Base-by-base conservation (phyloP, 1,284 basidiomycete genomes). In the Cutaneotrichosporon dermatis region DNA sequence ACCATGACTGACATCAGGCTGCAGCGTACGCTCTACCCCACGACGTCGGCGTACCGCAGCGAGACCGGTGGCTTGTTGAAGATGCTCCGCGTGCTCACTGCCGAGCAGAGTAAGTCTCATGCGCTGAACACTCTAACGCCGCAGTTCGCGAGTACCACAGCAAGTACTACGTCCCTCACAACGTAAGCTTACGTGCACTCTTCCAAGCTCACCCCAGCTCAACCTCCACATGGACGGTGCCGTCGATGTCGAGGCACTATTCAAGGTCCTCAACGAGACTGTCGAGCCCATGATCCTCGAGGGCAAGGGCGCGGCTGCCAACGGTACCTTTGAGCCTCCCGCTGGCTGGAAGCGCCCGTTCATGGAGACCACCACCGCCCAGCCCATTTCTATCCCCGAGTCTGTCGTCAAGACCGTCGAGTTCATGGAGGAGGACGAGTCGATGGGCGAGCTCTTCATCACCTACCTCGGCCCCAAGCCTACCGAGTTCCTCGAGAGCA, bases 381-480 rank as follows among this genome's bases (percentile, higher is more conserved):
- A 80, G 11, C 82, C 88, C 9, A 81, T 83, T 4, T 82, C 83
- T 6, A 83, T 91, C 34, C 58, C 81, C 8, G 74, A 83, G 61
- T 82, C 84, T 3, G 72, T 82, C 51, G 85, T 83, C 62, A 69
- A 77, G 54, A 81, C 83, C 0, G 85, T 98, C 37, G 89, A 95
- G 68, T 99, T 99, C 71, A 96, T 96, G n/a, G 96, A 98, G 78
- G 87, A 92, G 76, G 95, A 99, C 74, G 96, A 99, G 80, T 92
- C 88, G 60, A 83, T 92, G 65, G 95, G 96, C 44, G 93, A 98
- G 79, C 74, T 98, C 6, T 81, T 85, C 49, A 82, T 97, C 58
- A 84, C 82, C 16, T 96, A 88, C 81, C 81, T 90, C 62, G 94
- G 95, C 2, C 90, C 89, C 39, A 74, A 85, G 50, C 85, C 86